Evolutionary conservation across 2,329 filamentous ascomycete genomes (phyloP).

Genomic region (Emericellopsis atlantica): DNA sequence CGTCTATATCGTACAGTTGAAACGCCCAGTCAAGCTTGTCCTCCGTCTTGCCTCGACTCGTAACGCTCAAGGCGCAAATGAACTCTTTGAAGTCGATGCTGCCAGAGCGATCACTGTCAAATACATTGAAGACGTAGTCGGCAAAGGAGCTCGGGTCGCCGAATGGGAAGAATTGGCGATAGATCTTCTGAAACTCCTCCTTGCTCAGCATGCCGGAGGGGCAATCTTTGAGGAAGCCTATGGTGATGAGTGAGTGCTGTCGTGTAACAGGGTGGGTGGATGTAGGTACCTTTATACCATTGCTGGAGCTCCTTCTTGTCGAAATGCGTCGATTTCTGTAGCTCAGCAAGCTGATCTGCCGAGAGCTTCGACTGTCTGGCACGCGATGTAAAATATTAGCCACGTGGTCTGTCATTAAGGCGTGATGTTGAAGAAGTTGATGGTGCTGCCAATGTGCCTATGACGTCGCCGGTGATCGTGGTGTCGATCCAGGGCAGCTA

Average conservation of each 20-base stretch:
- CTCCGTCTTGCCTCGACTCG: constrained; percentile 95
- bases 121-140: constrained; percentile 98
- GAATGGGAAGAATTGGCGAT: constrained; percentile 98
- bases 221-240: constrained; percentile 97
- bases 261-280: neutral
- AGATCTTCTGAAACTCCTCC: constrained; percentile 99
- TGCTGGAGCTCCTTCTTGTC: constrained; percentile 99
- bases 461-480: neutral
- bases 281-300: constrained; percentile 89
- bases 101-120: constrained; percentile 93
- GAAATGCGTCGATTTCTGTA: constrained; percentile 95
- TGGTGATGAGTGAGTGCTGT: constrained; percentile 2
- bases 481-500: neutral
- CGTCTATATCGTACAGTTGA: constrained; percentile 97
- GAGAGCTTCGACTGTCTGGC: constrained; percentile 94
- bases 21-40: constrained; percentile 99
- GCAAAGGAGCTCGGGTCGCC: constrained; percentile 95
- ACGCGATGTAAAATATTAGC: neutral
- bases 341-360: constrained; percentile 85
- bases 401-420: neutral
- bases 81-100: constrained; percentile 99
- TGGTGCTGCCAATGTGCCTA: neutral
- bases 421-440: no score
- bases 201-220: constrained; percentile 94
- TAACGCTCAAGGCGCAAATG: constrained; percentile 95